phyloP scores from a whole-genome alignment of 2,329 filamentous ascomycete species.

The Hymenoscyphus fraxineus region DNA sequence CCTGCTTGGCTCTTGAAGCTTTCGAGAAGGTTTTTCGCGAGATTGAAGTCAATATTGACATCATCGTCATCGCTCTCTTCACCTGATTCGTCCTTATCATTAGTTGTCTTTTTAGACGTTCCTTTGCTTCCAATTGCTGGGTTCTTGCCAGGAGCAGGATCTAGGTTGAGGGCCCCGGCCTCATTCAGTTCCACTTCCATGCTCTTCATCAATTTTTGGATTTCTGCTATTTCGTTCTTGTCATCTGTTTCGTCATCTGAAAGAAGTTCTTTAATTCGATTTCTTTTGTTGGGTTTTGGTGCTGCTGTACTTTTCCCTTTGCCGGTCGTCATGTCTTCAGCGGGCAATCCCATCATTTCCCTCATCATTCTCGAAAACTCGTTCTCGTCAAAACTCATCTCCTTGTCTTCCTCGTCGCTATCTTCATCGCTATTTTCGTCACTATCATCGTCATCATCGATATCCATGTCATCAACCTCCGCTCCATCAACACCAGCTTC shows the following conservation, averaged over 20 bases:
- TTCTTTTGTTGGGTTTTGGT: conserved; percentile 10
- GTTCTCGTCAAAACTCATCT: conserved; percentile 76
- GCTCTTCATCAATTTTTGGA: conserved; percentile 60
- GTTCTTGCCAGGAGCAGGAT: conserved; percentile 37
- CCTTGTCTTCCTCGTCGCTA: conserved; percentile 67
- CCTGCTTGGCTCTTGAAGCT: conserved; percentile 90
- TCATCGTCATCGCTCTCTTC: conserved; percentile 55
- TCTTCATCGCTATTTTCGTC: conserved; percentile 48
- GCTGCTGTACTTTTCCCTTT: conserved; percentile 13
- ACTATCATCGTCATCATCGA: conserved; percentile 47
- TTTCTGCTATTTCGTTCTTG: conserved; percentile 54
- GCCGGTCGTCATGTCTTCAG: conserved; percentile 12
- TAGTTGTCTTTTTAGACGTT: conserved; percentile 21
- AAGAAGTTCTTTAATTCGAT: conserved; percentile 27
- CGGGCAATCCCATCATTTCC: conserved; percentile 75
- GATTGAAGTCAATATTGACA: conserved; percentile 76
- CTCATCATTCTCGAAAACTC: conserved; percentile 86
- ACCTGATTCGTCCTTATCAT: conserved; percentile 32
- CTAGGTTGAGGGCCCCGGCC: conserved; percentile 61
- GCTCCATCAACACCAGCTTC: conserved; percentile 76
- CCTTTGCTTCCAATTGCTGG: conserved; percentile 28
- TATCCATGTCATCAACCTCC: conserved; percentile 68
- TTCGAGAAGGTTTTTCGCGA: conserved; percentile 87
- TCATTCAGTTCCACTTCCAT: conserved; percentile 71
- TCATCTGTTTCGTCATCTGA: conserved; percentile 36